Conservation (phyloP, 129 eudicot species). For the Tagetes erecta region DNA sequence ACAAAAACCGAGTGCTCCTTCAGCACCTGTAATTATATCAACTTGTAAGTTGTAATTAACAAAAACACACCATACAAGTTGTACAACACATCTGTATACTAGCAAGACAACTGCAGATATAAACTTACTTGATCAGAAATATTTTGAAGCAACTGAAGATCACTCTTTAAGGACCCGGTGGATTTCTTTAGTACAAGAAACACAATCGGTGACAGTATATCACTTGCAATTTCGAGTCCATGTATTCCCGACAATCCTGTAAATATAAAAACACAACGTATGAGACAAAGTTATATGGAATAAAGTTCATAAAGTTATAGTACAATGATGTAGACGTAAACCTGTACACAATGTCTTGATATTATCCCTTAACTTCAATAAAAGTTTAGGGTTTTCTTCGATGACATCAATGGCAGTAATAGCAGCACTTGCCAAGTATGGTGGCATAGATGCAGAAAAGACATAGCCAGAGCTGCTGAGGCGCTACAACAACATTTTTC, state of each 20-base stretch:
- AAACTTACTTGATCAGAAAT: conserved; percentile 57
- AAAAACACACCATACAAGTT: background rate
- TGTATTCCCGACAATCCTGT: conserved; percentile 60
- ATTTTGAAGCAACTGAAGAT: conserved; percentile 64
- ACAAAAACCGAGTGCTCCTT: conserved; percentile 59
- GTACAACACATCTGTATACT: background rate
- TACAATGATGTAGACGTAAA: conserved; percentile 17
- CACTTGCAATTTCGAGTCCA: conserved; percentile 69
- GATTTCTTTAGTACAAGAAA: conserved; percentile 60
- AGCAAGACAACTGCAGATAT: background rate
- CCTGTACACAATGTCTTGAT: conserved; percentile 56
- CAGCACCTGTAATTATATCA: conserved; percentile 44
- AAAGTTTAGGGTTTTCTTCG: conserved; percentile 65
- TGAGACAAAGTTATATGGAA: background rate
- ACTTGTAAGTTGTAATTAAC: background rate
- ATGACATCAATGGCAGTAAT: conserved; percentile 80
- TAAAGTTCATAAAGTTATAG: background rate
- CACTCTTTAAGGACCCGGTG: conserved; percentile 58
- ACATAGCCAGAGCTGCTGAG: conserved; percentile 96
- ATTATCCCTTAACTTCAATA: conserved; percentile 58
- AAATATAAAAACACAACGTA: background rate
- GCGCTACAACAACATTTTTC: conserved; percentile 49
- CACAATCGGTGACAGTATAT: conserved; percentile 69
- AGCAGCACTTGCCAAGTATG: conserved; percentile 94
- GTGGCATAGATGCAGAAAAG: conserved; percentile 96